phyloP scores from a whole-genome alignment of 169 alveolate genomes.

The Neospora caninum region DNA sequence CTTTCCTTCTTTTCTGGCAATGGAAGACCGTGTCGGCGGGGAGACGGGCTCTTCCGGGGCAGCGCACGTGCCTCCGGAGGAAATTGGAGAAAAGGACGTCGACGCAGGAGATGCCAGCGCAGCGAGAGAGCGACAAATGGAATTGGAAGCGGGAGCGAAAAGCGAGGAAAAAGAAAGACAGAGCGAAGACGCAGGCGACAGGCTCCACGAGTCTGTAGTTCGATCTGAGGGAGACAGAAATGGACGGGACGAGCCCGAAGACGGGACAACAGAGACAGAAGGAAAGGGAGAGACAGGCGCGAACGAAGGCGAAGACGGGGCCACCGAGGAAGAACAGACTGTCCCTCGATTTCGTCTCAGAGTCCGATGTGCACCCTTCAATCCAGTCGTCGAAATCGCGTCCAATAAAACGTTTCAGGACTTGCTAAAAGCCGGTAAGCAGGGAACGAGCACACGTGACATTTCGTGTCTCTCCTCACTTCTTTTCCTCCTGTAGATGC shows the following conservation, averaged over 20 bases:
- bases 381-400: background rate
- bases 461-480: too few relatives aligned
- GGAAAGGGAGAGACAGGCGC: background rate
- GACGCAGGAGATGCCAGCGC: too few relatives aligned
- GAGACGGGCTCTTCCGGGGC: background rate
- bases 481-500: too few relatives aligned
- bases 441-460: background rate
- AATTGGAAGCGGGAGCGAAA: too few relatives aligned
- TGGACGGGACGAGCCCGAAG: too few relatives aligned
- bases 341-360: background rate
- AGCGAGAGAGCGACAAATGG: too few relatives aligned
- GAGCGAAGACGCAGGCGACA: too few relatives aligned
- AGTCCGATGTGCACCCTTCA: constrained; percentile 2
- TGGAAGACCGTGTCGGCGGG: background rate
- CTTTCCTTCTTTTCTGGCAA: background rate
- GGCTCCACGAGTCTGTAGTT: too few relatives aligned
- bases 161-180: too few relatives aligned
- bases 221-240: too few relatives aligned
- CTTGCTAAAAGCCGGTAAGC: background rate
- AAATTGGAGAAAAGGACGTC: background rate
- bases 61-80: background rate
- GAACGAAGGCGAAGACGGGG: background rate
- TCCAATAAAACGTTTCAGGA: background rate
- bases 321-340: background rate
- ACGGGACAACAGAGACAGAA: too few relatives aligned